Evolutionary conservation across 768 basidiomycete species (phyloP).

Genomic region (Psilocybe subaeruginosa): DNA sequence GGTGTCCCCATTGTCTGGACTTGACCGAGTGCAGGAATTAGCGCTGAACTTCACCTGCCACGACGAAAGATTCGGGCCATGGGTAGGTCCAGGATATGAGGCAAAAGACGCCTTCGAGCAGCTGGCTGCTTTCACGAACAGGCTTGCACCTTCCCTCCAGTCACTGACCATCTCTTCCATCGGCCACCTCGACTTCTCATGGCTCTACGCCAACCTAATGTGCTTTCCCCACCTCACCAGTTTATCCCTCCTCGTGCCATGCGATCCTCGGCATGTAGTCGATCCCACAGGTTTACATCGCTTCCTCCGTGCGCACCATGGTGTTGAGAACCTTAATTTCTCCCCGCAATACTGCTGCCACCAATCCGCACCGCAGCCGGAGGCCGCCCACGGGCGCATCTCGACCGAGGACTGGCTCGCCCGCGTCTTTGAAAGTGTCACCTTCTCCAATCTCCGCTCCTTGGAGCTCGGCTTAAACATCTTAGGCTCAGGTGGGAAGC

Average conservation of each 20-base stretch:
- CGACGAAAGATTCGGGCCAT: not conserved
- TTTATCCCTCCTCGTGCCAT: slow-evolving; percentile 16
- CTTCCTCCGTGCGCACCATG: slow-evolving; percentile 18
- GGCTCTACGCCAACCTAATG: slow-evolving; percentile 15
- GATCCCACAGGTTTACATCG: slow-evolving; percentile 17
- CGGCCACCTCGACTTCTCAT: slow-evolving; percentile 20
- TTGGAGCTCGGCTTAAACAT: slow-evolving; percentile 23
- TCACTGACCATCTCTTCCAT: slow-evolving; percentile 17
- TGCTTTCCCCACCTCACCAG: slow-evolving; percentile 18
- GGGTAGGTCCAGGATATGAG: slow-evolving; percentile 5
- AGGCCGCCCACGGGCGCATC: not conserved
- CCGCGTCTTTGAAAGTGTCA: slow-evolving; percentile 11
- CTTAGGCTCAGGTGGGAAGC: slow-evolving; percentile 16
- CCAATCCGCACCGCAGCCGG: slow-evolving; percentile 9
- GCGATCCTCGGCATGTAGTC: slow-evolving; percentile 20
- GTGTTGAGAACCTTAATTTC: slow-evolving; percentile 9
- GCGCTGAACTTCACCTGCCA: slow-evolving; percentile 7
- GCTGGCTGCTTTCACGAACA: slow-evolving; percentile 19
- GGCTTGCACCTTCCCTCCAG: slow-evolving; percentile 14
- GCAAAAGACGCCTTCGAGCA: slow-evolving; percentile 8
- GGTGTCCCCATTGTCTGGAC: slow-evolving; percentile 8
- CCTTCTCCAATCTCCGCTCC: slow-evolving; percentile 11
- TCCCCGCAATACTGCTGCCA: slow-evolving; percentile 20
- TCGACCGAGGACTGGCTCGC: slow-evolving; percentile 19
- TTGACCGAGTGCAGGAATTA: slow-evolving; percentile 16